Evolutionary conservation across 1,284 basidiomycete species (phyloP).

Genomic region (Salmacisia buchloeana): DNA sequence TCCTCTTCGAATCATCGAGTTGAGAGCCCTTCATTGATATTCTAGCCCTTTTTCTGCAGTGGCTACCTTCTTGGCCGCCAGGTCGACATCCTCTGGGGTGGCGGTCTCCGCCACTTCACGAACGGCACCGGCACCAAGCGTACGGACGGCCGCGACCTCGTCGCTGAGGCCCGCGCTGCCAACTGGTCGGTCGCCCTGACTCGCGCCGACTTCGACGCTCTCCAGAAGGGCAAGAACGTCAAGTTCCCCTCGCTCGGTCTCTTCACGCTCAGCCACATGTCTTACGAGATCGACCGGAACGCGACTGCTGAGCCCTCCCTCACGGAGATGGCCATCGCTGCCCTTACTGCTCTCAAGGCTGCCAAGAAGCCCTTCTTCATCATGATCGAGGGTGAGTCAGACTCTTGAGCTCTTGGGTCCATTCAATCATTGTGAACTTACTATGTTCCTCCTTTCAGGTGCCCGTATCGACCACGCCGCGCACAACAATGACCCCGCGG

Average conservation of each 20-base stretch:
- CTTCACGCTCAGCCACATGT: slow-evolving; percentile 42
- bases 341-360: slow-evolving; percentile 40
- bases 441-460: too few relatives aligned
- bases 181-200: slow-evolving; percentile 37
- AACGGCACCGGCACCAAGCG: slow-evolving; percentile 42
- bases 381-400: too few relatives aligned
- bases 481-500: slow-evolving; percentile 48
- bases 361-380: slow-evolving; percentile 47
- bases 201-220: slow-evolving; percentile 39
- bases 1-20: too few relatives aligned
- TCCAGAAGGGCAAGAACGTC: slow-evolving; percentile 19
- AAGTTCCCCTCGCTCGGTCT: slow-evolving; percentile 36
- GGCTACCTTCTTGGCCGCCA: slow-evolving; percentile 40
- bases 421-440: too few relatives aligned
- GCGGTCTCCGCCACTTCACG: slow-evolving; percentile 43
- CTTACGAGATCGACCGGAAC: slow-evolving; percentile 49
- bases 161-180: slow-evolving; percentile 33
- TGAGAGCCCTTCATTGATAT: background rate
- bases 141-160: slow-evolving; percentile 38
- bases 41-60: background rate
- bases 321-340: slow-evolving; percentile 47
- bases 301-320: slow-evolving; percentile 39
- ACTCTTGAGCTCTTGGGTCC: too few relatives aligned
- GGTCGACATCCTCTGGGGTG: slow-evolving; percentile 45
- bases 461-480: slow-evolving; percentile 47